These are phyloP conservation scores for Neurospora sp. DNA, from an alignment of 2,329 filamentous ascomycete species.

Conservation along the genomic window DNA sequence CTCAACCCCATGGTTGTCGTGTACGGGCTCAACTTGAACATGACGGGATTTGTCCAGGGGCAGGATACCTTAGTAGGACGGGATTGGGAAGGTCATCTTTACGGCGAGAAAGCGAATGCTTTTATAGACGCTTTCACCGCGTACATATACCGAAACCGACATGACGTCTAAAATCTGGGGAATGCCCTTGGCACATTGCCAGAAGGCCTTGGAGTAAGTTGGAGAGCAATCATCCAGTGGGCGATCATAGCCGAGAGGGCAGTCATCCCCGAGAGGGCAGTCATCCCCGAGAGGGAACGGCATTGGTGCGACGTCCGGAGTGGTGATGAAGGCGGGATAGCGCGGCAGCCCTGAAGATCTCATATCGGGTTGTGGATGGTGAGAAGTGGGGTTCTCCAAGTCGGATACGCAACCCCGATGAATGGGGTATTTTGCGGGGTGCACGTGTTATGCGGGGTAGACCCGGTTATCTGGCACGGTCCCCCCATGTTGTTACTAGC, in stretches of 20 bases:
- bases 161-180: neutral
- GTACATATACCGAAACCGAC: neutral
- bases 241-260: neutral
- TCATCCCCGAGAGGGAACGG: neutral
- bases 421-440: neutral
- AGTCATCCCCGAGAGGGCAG: neutral
- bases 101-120: neutral
- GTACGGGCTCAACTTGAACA: constrained; percentile 2
- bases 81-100: neutral
- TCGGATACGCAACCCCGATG: too few relatives aligned
- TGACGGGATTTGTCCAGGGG: neutral
- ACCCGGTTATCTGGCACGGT: too few relatives aligned
- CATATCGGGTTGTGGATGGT: too few relatives aligned
- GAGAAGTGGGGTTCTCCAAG: too few relatives aligned
- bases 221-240: neutral
- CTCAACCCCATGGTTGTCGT: constrained; percentile 2
- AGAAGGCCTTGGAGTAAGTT: neutral
- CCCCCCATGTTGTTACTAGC: too few relatives aligned
- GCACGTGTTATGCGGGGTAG: neutral
- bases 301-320: neutral
- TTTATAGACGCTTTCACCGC: neutral
- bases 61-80: neutral
- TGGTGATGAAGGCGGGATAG: neutral
- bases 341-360: neutral
- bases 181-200: neutral